Evolutionary conservation across 2,329 filamentous ascomycete species (phyloP).

Genomic region (Trematosphaeria pertusa): DNA sequence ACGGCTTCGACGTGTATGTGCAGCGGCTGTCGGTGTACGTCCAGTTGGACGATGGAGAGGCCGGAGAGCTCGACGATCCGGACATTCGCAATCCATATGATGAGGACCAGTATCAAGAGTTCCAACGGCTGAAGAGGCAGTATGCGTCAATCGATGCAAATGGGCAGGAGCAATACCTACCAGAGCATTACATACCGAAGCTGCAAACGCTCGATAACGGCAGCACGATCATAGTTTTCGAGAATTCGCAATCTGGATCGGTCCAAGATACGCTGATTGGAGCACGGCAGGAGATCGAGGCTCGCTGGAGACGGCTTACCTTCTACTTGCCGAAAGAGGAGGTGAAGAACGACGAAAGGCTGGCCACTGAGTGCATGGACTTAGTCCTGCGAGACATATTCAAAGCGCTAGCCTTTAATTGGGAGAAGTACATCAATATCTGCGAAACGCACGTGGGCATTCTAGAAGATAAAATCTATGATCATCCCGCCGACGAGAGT

Average conservation of each 20-base stretch:
- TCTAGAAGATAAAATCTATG: slow-evolving; percentile 56
- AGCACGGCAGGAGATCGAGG: slow-evolving; percentile 58
- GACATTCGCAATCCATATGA: slow-evolving; percentile 57
- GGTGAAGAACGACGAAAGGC: slow-evolving; percentile 49
- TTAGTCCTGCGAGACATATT: slow-evolving; percentile 59
- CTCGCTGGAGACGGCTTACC: slow-evolving; percentile 60
- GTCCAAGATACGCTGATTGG: slow-evolving; percentile 59
- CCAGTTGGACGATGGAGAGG: slow-evolving; percentile 54
- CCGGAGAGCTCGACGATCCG: slow-evolving; percentile 46
- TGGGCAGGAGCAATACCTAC: slow-evolving; percentile 46
- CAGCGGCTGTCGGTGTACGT: slow-evolving; percentile 60
- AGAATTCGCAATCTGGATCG: slow-evolving; percentile 56
- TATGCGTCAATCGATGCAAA: slow-evolving; percentile 38
- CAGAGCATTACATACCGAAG: slow-evolving; percentile 51
- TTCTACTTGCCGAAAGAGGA: slow-evolving; percentile 58
- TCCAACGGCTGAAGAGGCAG: slow-evolving; percentile 38
- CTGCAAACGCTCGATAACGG: slow-evolving; percentile 56
- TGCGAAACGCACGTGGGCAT: slow-evolving; percentile 59
- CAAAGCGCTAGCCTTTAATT: slow-evolving; percentile 53
- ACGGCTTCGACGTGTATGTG: slow-evolving; percentile 59
- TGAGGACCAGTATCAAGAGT: slow-evolving; percentile 44
- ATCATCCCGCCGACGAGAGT: slow-evolving; percentile 60
- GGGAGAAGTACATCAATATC: slow-evolving; percentile 55
- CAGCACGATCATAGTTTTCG: slow-evolving; percentile 60
- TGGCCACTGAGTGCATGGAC: slow-evolving; percentile 58